Evolutionary conservation across 2,329 filamentous ascomycete species (phyloP), one percentile per base, ranked within the genome.

Genomic region (Calonectria pseudoturangicola): DNA sequence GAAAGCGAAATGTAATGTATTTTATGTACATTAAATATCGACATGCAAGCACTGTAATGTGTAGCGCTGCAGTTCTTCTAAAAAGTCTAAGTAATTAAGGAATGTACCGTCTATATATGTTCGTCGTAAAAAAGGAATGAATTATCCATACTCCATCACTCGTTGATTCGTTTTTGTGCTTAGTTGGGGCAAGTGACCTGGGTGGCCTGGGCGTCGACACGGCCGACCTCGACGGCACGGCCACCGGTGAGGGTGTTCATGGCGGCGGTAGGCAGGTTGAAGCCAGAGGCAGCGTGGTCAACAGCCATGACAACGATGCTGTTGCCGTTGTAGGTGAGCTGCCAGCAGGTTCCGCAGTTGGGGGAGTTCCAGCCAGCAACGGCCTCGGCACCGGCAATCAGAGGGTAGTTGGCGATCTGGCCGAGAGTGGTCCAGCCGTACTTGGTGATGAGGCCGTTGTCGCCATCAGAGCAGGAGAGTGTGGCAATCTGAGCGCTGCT

Each of bases 381-480:
- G 45, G 84, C 86, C 3, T 86, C 83, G 2, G 85, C 84, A 27
- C 89, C 91, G 21, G 89, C 91, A 71, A 92, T 88, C 82, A 87
- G 85, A 12, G 89, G 88, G 82, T 90, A 92, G 43, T 77, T 76
- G 16, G 86, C 85, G 73, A 91, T 83, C 18, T 86, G 78, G 66
- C 87, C 87, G 81, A 91, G 89, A 0, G 84, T 90, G 63, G 83
- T 78, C 90, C 89, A 93, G 76, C 86, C 86, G 84, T 90, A 90
- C 77, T 86, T 88, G 76, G 89, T 91, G 74, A 90, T 90, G 70
- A 95, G 87, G 67, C 93, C 93, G 83, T 94, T 92, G 69, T 74
- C 51, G 65, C 93, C 93, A 79, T 94, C 91, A 25, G 91, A 93
- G 88, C 93, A 95, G 72, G 91, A 82, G 33, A 95, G 88, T 2